These are phyloP conservation scores for Aspergillus sojae DNA, from an alignment of 2,329 filamentous ascomycete species.

Conservation along the genomic window DNA sequence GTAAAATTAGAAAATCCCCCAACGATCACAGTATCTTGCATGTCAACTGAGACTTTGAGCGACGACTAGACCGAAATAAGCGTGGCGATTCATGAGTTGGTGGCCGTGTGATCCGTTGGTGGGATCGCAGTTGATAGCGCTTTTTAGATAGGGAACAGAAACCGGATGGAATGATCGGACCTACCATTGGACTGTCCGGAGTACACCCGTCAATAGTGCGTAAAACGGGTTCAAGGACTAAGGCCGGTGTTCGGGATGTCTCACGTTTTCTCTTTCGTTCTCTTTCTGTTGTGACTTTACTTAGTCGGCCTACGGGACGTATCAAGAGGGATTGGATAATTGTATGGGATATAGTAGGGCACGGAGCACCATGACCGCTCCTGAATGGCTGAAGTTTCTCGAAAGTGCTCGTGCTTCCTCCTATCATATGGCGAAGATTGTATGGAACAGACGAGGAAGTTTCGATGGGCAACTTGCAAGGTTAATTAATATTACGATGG, in stretches of 20 bases:
- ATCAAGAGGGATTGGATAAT: neutral
- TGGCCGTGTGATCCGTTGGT: neutral
- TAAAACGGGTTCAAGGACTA: neutral
- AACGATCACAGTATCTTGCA: neutral
- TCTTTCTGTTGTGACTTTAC: neutral
- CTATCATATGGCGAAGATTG: neutral
- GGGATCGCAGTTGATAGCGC: neutral
- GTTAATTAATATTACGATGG: conserved; percentile 3
- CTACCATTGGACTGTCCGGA: neutral
- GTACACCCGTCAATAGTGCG: neutral
- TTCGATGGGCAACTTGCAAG: neutral
- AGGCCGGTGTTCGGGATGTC: neutral
- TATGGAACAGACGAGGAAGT: conserved; percentile 1
- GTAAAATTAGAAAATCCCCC: neutral
- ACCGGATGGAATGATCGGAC: neutral
- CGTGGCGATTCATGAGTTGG: neutral
- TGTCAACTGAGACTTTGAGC: neutral
- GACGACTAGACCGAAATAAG: neutral
- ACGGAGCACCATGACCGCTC: neutral
- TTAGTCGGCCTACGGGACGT: neutral
- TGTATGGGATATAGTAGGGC: neutral
- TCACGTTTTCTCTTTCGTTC: neutral
- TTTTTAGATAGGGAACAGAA: neutral
- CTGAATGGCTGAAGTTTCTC: conserved; percentile 3
- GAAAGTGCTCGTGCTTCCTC: neutral